Evolutionary conservation across 2,329 filamentous ascomycete species (phyloP), one percentile per base, ranked within the genome.

Genomic region (Trichoderma breve): DNA sequence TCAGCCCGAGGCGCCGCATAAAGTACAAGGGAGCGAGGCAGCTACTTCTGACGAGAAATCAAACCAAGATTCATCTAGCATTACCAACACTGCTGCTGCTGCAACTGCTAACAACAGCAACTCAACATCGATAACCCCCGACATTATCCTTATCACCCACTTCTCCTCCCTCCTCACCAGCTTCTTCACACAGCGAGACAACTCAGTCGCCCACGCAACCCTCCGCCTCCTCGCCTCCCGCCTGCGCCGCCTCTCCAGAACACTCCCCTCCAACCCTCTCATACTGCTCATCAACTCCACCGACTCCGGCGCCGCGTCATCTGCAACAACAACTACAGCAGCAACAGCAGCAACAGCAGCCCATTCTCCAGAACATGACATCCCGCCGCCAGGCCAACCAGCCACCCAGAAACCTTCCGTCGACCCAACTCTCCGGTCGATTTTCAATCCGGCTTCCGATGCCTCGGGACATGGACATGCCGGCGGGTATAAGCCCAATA

Each of bases 251-350:
- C 79, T 89, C 8, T 80, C 86, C 1, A 83, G 81, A 34, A 82
- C 78, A 9, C 74, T 83, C 26, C 70, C 80, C 8, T 80, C 81
- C 12, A 82, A 79, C 14, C 84, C 87, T 1, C 82, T 90, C 6
- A 80, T 89, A 34, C 78, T 90, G 72, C 79, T 90, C 2, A 82
- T 89, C 71, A 90, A 90, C 80, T 84, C 84, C 0, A 87, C 85
- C 15, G 68, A 72, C 34, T 21, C 74, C 26, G 51, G 73, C 71
- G 9, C 72, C 62, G 12, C 21, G 21, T 6, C 60, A 47, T 36
- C 61, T 63, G 9, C 61, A 6, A 21, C 47, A n/a, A 12, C 63
- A 15, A 6, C 43, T 4, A 15, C 36, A 39, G 15, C 36, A 18
- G 36, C 36, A n/a, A 15, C 36, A 39, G 15, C 36, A 18, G 36